Percentiles rank a stretch among this genome's conserved stretches.
Evolutionary conservation across 2,329 filamentous ascomycete species (phyloP).

Genomic region (Hypoxylon sp.): DNA sequence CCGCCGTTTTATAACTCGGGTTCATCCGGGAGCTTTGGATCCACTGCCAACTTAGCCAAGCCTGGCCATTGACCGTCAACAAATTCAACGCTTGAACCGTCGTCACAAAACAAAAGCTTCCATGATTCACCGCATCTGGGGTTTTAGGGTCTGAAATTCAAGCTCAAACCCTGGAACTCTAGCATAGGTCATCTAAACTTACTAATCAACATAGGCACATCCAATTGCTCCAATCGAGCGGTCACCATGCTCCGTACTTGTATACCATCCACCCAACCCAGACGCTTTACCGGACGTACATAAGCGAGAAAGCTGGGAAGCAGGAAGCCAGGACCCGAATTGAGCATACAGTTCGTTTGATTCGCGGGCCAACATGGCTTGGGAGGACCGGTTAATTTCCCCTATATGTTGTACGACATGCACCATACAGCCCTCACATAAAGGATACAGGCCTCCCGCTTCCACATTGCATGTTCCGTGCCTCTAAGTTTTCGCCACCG

Average conservation of each 20-base stretch:
- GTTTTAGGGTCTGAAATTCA: not conserved
- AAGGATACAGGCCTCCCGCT: slow-evolving; percentile 24
- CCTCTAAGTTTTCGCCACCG: slow-evolving; percentile 4
- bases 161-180: too few relatives aligned
- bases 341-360: not conserved
- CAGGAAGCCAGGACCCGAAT: slow-evolving; percentile 5
- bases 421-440: slow-evolving; percentile 22
- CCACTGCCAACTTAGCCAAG: slow-evolving; percentile 4
- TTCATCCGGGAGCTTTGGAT: slow-evolving; percentile 8
- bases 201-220: not conserved
- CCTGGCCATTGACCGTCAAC: not conserved
- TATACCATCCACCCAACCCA: not conserved
- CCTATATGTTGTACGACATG: slow-evolving; percentile 31
- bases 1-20: not conserved
- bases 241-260: not conserved
- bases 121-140: not conserved
- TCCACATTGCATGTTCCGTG: slow-evolving; percentile 27
- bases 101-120: not conserved
- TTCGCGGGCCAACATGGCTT: slow-evolving; percentile 23
- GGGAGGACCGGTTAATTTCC: slow-evolving; percentile 29
- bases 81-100: not conserved
- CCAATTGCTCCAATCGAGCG: slow-evolving; percentile 5
- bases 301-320: slow-evolving; percentile 10
- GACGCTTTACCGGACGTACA: not conserved
- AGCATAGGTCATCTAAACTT: slow-evolving; percentile 1